phyloP scores from a whole-genome alignment of 768 basidiomycete genomes.

The Russula abietina region DNA sequence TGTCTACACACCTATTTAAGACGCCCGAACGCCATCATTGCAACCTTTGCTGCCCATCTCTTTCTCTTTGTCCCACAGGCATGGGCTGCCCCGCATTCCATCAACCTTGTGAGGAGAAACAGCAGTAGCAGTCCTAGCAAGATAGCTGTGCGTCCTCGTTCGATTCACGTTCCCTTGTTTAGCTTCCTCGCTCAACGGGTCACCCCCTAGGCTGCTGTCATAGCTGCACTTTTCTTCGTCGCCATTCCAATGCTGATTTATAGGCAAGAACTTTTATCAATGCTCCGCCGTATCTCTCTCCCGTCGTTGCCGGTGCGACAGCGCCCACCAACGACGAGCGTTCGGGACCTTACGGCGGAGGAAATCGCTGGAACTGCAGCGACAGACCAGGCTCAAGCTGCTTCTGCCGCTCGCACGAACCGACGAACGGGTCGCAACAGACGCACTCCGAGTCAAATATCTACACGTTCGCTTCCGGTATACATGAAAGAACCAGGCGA shows the following conservation, averaged over 20 bases:
- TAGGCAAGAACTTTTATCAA: neutral
- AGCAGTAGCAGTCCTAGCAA: neutral
- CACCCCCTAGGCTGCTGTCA: conserved; percentile 16
- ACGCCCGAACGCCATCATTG: neutral
- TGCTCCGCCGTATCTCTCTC: neutral
- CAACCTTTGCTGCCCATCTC: neutral
- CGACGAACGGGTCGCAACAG: conserved; percentile 38
- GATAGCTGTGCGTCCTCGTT: conserved; percentile 1
- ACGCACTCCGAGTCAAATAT: conserved; percentile 75
- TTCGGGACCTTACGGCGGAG: conserved; percentile 23
- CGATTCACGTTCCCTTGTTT: neutral
- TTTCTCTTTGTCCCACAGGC: neutral
- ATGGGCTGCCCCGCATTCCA: conserved; percentile 17
- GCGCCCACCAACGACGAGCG: neutral
- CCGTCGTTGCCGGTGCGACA: neutral
- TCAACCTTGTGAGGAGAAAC: neutral
- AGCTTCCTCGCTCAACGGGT: neutral
- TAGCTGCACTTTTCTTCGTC: conserved; percentile 14
- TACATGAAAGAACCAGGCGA: conserved; percentile 86
- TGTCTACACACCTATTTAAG: conserved; percentile 1
- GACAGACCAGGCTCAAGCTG: conserved; percentile 4
- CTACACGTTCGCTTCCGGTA: conserved; percentile 66
- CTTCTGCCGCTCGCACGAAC: neutral
- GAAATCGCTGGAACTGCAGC: conserved; percentile 19
- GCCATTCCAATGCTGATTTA: conserved; percentile 2